These are phyloP conservation scores for Actinomortierella wolfii DNA, from an alignment of 371 early-diverging fungal genomes.

Conservation along the genomic window DNA sequence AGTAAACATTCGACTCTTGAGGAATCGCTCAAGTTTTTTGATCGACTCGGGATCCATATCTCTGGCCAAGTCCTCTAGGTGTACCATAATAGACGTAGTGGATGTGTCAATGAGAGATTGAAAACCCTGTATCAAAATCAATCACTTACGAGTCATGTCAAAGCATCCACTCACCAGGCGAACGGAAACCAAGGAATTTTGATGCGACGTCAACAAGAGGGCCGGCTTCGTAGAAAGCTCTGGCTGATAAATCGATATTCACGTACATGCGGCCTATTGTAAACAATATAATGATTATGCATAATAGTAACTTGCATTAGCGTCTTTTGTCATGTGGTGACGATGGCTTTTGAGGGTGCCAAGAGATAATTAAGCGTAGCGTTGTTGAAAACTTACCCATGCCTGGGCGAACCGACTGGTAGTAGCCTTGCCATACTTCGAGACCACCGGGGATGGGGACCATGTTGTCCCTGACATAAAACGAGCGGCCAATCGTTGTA, in stretches of 20 bases:
- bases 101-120: too few relatives aligned
- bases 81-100: too few relatives aligned
- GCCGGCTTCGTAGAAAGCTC: constrained; percentile 55
- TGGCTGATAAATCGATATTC: too few relatives aligned
- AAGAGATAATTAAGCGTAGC: too few relatives aligned
- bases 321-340: constrained; percentile 44
- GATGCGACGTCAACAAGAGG: constrained; percentile 51
- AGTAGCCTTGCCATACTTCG: constrained; percentile 90
- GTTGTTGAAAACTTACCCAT: constrained; percentile 54
- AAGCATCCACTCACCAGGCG: too few relatives aligned
- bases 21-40: constrained; percentile 50
- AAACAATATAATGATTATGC: too few relatives aligned
- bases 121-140: too few relatives aligned
- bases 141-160: too few relatives aligned
- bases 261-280: too few relatives aligned
- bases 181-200: constrained; percentile 51
- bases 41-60: constrained; percentile 46
- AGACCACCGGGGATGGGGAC: constrained; percentile 66
- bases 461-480: constrained; percentile 69
- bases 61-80: constrained; percentile 49
- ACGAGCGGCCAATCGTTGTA: constrained; percentile 77
- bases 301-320: too few relatives aligned
- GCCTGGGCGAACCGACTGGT: constrained; percentile 77
- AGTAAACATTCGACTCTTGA: constrained; percentile 59
- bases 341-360: too few relatives aligned